A percentile compares a stretch with the other conserved stretches of the same genome.
These are phyloP conservation scores for Coleophoma crateriformis DNA, from an alignment of 2,329 filamentous ascomycete genomes.

Conservation along the genomic window DNA sequence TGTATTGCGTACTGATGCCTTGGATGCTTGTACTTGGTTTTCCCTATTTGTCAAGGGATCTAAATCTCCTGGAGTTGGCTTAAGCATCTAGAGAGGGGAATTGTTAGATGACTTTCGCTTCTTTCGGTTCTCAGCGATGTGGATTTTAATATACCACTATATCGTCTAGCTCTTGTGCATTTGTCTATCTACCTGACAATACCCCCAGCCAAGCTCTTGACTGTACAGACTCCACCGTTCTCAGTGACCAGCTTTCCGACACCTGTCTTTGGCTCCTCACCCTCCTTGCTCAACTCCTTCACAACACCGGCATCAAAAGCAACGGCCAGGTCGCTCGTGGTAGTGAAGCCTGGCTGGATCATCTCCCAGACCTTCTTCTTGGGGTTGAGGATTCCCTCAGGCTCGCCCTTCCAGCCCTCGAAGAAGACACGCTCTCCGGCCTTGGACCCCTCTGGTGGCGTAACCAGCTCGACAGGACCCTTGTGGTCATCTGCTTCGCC, in stretches of 20 bases:
- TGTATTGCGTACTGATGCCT: too few relatives aligned
- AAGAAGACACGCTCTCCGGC: slow-evolving; percentile 89
- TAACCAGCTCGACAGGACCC: slow-evolving; percentile 87
- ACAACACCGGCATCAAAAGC: slow-evolving; percentile 78
- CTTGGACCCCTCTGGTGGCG: slow-evolving; percentile 69
- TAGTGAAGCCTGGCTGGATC: slow-evolving; percentile 94
- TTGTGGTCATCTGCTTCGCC: slow-evolving; percentile 82
- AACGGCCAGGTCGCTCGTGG: slow-evolving; percentile 73
- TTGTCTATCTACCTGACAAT: slow-evolving; percentile 64
- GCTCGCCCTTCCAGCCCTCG: slow-evolving; percentile 89
- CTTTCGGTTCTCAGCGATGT: too few relatives aligned
- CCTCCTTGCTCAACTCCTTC: slow-evolving; percentile 69
- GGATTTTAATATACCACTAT: neutral
- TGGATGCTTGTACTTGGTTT: too few relatives aligned
- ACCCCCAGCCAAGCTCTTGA: slow-evolving; percentile 74
- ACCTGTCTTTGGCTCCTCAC: slow-evolving; percentile 36
- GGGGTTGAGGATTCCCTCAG: slow-evolving; percentile 89
- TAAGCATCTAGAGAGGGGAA: too few relatives aligned
- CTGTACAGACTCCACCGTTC: slow-evolving; percentile 74
- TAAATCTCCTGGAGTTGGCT: too few relatives aligned
- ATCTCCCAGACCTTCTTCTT: slow-evolving; percentile 99
- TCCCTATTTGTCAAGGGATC: too few relatives aligned
- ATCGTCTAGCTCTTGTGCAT: neutral
- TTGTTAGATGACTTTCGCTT: too few relatives aligned
- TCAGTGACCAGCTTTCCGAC: slow-evolving; percentile 67